Conservation (phyloP, 1,139 yeast genomes). For the Candida pseudoviswanathii region DNA sequence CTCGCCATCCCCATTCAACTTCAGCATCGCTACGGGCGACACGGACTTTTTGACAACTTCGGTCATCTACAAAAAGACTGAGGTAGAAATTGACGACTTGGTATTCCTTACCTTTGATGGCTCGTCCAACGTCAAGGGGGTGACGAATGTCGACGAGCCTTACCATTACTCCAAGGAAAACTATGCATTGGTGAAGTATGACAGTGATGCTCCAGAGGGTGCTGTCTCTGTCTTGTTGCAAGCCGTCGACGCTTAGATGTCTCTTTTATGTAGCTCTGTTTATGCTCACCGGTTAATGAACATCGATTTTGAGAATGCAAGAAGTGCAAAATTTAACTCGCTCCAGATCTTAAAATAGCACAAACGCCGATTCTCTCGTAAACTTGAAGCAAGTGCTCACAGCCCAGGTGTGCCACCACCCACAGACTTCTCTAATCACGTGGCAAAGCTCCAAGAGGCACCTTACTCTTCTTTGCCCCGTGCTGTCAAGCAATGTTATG, state of each 20-base stretch:
- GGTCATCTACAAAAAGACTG: neutral
- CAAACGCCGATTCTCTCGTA: too few relatives aligned
- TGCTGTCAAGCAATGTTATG: too few relatives aligned
- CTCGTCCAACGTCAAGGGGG: conserved; percentile 4
- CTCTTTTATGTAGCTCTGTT: too few relatives aligned
- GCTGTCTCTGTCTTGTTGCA: conserved; percentile 7
- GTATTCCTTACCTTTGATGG: conserved; percentile 8
- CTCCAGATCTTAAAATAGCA: too few relatives aligned
- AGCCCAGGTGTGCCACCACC: too few relatives aligned
- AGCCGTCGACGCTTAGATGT: conserved; percentile 6
- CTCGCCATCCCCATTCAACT: neutral
- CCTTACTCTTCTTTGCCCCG: too few relatives aligned
- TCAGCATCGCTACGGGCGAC: conserved; percentile 5
- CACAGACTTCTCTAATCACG: too few relatives aligned
- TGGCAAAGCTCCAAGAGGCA: too few relatives aligned
- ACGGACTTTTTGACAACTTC: conserved; percentile 2
- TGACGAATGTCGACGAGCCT: conserved; percentile 6
- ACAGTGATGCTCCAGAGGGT: conserved; percentile 1
- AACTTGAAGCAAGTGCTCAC: too few relatives aligned
- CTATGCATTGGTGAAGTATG: conserved; percentile 5
- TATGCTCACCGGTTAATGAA: too few relatives aligned
- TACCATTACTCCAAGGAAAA: conserved; percentile 5
- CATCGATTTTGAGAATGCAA: too few relatives aligned
- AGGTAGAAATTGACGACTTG: neutral
- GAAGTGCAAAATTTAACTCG: too few relatives aligned